These are phyloP conservation scores for Carex pumila DNA, from an alignment of 176 grass and related monocot species.

Conservation along the genomic window DNA sequence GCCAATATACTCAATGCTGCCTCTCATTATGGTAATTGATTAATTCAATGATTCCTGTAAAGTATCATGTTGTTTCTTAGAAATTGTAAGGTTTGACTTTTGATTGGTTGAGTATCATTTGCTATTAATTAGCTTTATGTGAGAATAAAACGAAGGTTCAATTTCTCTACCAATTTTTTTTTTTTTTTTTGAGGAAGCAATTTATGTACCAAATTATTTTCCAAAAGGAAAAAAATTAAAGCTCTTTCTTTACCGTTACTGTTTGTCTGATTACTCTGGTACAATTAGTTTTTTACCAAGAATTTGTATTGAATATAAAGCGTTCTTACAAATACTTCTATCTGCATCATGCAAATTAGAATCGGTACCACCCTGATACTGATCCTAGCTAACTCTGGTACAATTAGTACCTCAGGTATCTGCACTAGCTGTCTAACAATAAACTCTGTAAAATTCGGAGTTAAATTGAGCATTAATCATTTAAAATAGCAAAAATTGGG, in stretches of 20 bases:
- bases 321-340: no score
- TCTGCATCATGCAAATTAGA: no score
- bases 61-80: background rate
- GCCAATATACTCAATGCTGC: constrained; percentile 67
- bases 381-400: no score
- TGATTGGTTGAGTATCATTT: background rate
- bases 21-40: constrained; percentile 46
- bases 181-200: background rate
- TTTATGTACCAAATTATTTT: background rate
- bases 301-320: no score
- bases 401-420: background rate
- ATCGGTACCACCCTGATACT: no score
- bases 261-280: background rate
- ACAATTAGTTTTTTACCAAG: background rate
- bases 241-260: background rate
- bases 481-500: no score
- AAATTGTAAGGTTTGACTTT: constrained; percentile 7
- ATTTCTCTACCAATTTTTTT: background rate
- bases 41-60: background rate
- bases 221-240: background rate
- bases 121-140: background rate
- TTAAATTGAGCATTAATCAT: background rate
- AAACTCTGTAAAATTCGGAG: background rate
- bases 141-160: background rate
- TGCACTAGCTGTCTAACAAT: background rate